Conservation (phyloP, 225 moss, liverwort and hornwort species). For the Marchantia polymorpha region DNA sequence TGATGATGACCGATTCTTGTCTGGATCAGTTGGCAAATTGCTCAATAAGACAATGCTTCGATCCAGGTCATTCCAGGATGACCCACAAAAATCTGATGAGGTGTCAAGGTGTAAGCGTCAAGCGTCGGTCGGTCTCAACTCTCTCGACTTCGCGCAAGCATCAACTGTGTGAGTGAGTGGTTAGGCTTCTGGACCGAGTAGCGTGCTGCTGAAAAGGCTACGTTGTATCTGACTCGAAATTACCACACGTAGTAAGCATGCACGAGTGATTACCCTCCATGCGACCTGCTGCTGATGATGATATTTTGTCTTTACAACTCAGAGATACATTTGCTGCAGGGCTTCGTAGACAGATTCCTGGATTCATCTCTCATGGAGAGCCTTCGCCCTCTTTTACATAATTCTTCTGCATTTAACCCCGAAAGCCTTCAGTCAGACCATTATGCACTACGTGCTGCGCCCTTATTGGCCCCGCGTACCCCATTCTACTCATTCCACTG, state of each 20-base stretch:
- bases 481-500: no score
- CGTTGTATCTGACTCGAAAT: neutral
- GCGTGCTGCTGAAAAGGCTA: slow-evolving; percentile 9
- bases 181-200: neutral
- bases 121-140: neutral
- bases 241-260: slow-evolving; percentile 14
- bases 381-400: neutral
- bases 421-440: neutral
- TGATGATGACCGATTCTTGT: neutral
- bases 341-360: neutral
- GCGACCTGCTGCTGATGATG: neutral
- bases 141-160: neutral
- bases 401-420: neutral
- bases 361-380: slow-evolving; percentile 9
- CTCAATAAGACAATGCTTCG: neutral
- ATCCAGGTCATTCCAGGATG: neutral
- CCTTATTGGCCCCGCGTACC: neutral
- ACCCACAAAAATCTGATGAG: neutral
- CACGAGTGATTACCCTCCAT: slow-evolving; percentile 16
- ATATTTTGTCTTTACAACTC: slow-evolving; percentile 1
- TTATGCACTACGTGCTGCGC: neutral
- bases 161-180: neutral
- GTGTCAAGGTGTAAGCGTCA: neutral
- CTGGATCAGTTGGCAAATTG: slow-evolving; percentile 1
- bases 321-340: neutral